Evolutionary conservation across 2,329 filamentous ascomycete genomes (phyloP).

Genomic region (Pseudopithomyces chartarum): DNA sequence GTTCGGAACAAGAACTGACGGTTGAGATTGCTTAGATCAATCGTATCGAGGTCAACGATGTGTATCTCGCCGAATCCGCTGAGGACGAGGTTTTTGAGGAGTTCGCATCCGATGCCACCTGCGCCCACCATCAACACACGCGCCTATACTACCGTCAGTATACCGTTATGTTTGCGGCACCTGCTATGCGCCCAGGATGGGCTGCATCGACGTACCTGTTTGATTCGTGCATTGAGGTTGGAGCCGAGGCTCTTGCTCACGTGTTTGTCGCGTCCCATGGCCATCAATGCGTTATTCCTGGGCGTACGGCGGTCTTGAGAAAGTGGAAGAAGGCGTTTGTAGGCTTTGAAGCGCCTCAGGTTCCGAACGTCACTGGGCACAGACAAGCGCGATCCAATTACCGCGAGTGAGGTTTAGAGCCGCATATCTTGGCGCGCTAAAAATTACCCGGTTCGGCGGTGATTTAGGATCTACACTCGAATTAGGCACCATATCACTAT

Average conservation of each 20-base stretch:
- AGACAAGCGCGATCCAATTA: constrained; percentile 1
- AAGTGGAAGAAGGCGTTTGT: constrained; percentile 6
- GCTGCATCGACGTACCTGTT: constrained; percentile 61
- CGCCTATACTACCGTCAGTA: constrained; percentile 61
- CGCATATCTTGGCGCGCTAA: constrained; percentile 30
- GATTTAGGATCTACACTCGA: constrained; percentile 1
- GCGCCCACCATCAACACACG: constrained; percentile 93
- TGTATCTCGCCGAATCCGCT: constrained; percentile 92
- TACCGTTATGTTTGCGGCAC: neutral
- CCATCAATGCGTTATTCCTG: constrained; percentile 15
- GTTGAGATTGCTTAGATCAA: constrained; percentile 96
- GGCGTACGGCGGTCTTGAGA: constrained; percentile 20
- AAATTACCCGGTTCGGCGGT: constrained; percentile 3
- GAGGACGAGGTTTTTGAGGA: constrained; percentile 94
- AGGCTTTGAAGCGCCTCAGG: constrained; percentile 5
- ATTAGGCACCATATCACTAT: neutral
- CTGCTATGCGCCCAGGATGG: neutral
- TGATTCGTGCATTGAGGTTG: constrained; percentile 66
- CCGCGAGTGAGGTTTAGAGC: constrained; percentile 20
- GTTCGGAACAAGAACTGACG: constrained; percentile 96
- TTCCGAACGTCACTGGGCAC: constrained; percentile 11
- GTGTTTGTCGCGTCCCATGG: constrained; percentile 55
- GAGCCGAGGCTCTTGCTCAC: constrained; percentile 65
- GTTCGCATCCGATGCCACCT: constrained; percentile 95
- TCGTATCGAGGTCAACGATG: constrained; percentile 96